phyloP scores from a whole-genome alignment of 2,329 filamentous ascomycete genomes.

The Colletotrichum sp. region DNA sequence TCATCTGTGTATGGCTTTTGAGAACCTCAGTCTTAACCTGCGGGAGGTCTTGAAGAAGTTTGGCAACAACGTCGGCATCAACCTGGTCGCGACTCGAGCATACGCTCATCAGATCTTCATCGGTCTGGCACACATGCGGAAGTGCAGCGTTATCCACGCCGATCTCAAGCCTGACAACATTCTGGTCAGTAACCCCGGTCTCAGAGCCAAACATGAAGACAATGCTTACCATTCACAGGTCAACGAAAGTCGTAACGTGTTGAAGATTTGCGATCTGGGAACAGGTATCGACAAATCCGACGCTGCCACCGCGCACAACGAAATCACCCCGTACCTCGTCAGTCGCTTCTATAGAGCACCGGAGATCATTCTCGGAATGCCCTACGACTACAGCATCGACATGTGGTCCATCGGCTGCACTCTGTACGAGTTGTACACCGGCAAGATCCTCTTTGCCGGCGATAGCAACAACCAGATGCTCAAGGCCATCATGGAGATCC shows the following conservation, averaged over 20 bases:
- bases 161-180: slow-evolving; percentile 99
- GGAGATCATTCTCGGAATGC: slow-evolving; percentile 96
- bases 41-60: slow-evolving; percentile 96
- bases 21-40: slow-evolving; percentile 91
- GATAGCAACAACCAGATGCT: slow-evolving; percentile 99
- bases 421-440: slow-evolving; percentile 94
- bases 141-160: slow-evolving; percentile 92
- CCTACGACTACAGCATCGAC: slow-evolving; percentile 92
- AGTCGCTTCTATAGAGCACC: slow-evolving; percentile 97
- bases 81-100: slow-evolving; percentile 81
- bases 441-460: slow-evolving; percentile 95
- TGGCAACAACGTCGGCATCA: slow-evolving; percentile 91
- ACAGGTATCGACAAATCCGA: slow-evolving; percentile 94
- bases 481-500: slow-evolving; percentile 92
- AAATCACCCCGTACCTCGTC: slow-evolving; percentile 93
- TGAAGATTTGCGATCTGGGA: slow-evolving; percentile 96
- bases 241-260: slow-evolving; percentile 79
- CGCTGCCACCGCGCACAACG: slow-evolving; percentile 70
- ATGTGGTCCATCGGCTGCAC: slow-evolving; percentile 99
- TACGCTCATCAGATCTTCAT: slow-evolving; percentile 97
- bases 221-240: slow-evolving; percentile 51
- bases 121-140: slow-evolving; percentile 84
- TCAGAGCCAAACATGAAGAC: background rate
- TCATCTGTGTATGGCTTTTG: slow-evolving; percentile 96
- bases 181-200: slow-evolving; percentile 60